A percentile compares a stretch with the other conserved stretches of the same genome.
These are phyloP conservation scores for Fraxinus nigra DNA, from an alignment of 305 asterid species.

Conservation along the genomic window DNA sequence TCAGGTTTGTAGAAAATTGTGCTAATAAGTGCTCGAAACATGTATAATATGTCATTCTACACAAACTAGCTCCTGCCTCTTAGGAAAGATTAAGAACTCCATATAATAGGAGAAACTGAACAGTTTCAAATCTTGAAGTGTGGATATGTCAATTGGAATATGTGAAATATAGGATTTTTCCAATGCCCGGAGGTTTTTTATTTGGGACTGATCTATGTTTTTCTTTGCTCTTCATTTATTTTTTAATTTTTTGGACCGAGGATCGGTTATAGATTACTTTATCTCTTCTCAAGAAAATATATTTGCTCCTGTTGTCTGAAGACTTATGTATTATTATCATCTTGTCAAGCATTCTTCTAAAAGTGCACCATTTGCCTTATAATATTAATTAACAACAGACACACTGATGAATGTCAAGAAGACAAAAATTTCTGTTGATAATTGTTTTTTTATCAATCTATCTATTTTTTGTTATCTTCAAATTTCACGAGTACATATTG, in stretches of 20 bases:
- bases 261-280: not conserved
- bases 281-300: conserved; percentile 6
- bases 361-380: conserved; percentile 4
- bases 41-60: not conserved
- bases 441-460: not conserved
- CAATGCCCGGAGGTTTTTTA: conserved; percentile 12
- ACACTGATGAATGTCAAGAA: not conserved
- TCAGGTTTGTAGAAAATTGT: not conserved
- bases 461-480: conserved; percentile 1
- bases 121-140: not conserved
- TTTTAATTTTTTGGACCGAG: not conserved
- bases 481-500: not conserved
- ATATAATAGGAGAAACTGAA: not conserved
- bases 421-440: not conserved
- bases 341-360: conserved; percentile 1
- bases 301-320: conserved; percentile 7
- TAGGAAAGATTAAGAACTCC: not conserved
- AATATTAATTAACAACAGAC: not conserved
- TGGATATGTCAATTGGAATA: not conserved
- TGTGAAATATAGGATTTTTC: not conserved
- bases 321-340: conserved; percentile 6
- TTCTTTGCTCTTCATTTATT: conserved; percentile 1
- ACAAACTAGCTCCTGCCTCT: not conserved
- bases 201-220: conserved; percentile 6
- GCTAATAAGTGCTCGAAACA: not conserved